These are phyloP conservation scores for Neonectria punicea DNA, from an alignment of 2,329 filamentous ascomycete species.

Conservation along the genomic window DNA sequence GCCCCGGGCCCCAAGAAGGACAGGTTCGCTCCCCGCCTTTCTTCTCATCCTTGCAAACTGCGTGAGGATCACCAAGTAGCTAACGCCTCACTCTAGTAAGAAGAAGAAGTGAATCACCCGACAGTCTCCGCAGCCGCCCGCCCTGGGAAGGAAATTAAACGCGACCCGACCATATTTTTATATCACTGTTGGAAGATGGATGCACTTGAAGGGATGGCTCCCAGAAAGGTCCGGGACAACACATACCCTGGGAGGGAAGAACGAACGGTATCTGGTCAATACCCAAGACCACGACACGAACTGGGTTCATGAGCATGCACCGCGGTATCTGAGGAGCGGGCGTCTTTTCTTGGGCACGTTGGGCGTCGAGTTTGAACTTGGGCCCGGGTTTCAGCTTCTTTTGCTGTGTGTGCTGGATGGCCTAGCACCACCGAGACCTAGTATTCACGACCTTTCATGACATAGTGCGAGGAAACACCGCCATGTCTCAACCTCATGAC, in stretches of 20 bases:
- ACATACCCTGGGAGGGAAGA: background rate
- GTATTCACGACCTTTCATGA: constrained; percentile 17
- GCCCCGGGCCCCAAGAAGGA: constrained; percentile 25
- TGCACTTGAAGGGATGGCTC: background rate
- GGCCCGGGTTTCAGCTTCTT: background rate
- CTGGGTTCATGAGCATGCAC: background rate
- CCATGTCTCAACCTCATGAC: background rate
- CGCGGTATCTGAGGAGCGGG: background rate
- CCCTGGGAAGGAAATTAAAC: constrained; percentile 1
- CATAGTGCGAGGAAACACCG: background rate
- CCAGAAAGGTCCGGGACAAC: background rate
- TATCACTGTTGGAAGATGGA: background rate
- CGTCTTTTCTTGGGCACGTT: background rate
- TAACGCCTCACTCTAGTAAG: constrained; percentile 34
- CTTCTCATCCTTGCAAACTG: background rate
- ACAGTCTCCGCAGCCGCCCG: constrained; percentile 3
- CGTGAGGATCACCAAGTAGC: background rate
- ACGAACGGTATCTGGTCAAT: background rate
- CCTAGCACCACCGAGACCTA: constrained; percentile 2
- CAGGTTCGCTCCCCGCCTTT: constrained; percentile 1
- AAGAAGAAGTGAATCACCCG: constrained; percentile 35
- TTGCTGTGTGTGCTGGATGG: background rate
- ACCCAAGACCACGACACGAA: background rate
- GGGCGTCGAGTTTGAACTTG: background rate
- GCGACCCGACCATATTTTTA: constrained; percentile 1